Evolutionary conservation across 768 basidiomycete species (phyloP), one percentile per base, ranked within the genome.

Genomic region (Suillus paluster): DNA sequence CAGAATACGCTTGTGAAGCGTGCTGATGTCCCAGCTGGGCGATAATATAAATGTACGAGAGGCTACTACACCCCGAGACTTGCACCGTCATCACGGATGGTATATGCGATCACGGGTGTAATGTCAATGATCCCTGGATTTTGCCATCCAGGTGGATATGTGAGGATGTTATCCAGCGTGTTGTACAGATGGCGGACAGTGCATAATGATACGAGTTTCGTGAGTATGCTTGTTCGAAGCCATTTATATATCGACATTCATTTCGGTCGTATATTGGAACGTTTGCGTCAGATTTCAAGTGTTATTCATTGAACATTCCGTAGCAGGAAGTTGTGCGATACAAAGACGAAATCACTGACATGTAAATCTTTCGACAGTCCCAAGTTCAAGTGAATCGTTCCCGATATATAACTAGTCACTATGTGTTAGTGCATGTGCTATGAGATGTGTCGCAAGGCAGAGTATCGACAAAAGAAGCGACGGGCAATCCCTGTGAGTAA

Each of bases 1-100:
- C 82, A 88, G 71, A 94, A 94, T 70, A 92, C 92, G 0, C 78
- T 93, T 12, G 63, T 92, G 39, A 86, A 84, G 65, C 86, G 83
- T 64, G 69, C 76, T 12, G 54, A 55, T 39, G 54, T 39, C 17
- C 52, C 62, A 41, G 33, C 64, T 6, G 49, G 15, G 17, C 62
- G 44, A 59, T 44, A 25, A 27, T 42, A 41, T 33, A n/a, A 34
- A 42, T 39, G 30, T 33, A 56, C 21, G 42, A 33, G 38, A 42
- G n/a, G 19, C 9, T 38, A 14, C 49, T 33, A 8, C 33, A 23
- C 23, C 19, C 23, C 17, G 17, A 39, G 54, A 55, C 36, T 19
- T 39, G 5, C 5, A 55, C 17, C 17, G 53, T 55, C 36, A 55
- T 11, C 17, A 17, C 10, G 17, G 25, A 27, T 49, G 48, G 5